Evolutionary conservation across 768 basidiomycete genomes (phyloP), one percentile per base, ranked within the genome.

Genomic region (Serendipita vermifera): DNA sequence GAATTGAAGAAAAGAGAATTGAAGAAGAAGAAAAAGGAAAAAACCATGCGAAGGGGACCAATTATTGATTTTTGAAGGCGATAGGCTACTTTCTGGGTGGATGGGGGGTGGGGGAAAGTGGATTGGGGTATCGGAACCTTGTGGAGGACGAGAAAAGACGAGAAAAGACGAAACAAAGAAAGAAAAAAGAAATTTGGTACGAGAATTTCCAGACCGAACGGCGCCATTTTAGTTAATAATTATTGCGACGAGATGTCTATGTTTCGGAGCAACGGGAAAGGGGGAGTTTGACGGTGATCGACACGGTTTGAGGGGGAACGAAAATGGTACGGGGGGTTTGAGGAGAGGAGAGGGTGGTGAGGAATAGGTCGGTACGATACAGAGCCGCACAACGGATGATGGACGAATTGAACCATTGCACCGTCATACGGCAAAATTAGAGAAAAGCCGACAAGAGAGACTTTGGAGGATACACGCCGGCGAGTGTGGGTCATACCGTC

Each of bases 81-180:
- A 64, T 64, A 67, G 62, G 64, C 60, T 71, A 69, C 68, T 70
- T 70, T 67, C 71, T 57, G 33, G 60, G 62, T 59, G 38, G 60
- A 61, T 35, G 57, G 59, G 59, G 62, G 62, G 67, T 62, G 62
- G 61, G 62, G 63, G 64, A 64, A 60, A 68, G 58, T 61, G 60
- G 62, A 61, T 59, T 59, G 38, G n/a, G n/a, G n/a, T n/a, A n/a
- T n/a, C n/a, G n/a, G n/a, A n/a, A n/a, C n/a, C n/a, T n/a, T n/a
- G n/a, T n/a, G n/a, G n/a, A n/a, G n/a, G n/a, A n/a, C n/a, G n/a
- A n/a, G n/a, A 56, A 3, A 56, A n/a, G 38, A 39, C 35, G 36
- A 41, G 9, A 29, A 35, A 31, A 29, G 39, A 46, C 35, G 39
- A 38, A 58, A 36, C 58, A 56, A 53, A 59, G 54, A 55, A 59